A percentile compares a stretch with the other conserved stretches of the same genome.
Conservation (phyloP, 768 basidiomycete species). For the Tricholoma sp. region DNA sequence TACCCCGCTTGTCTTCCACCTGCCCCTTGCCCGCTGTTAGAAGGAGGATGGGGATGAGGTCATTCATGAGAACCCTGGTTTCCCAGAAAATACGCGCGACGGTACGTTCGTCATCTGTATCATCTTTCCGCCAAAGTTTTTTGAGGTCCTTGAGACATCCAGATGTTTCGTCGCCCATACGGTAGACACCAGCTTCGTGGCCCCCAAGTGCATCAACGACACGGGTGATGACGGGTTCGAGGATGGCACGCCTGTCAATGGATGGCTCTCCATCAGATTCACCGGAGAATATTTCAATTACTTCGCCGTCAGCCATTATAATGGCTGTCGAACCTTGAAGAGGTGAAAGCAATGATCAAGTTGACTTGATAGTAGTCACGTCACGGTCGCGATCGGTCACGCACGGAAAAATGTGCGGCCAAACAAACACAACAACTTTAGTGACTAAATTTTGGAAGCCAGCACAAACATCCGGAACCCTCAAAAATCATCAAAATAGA, state of each 20-base stretch:
- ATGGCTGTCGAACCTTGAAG: neutral
- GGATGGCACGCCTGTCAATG: slow-evolving; percentile 44
- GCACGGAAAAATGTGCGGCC: too few relatives aligned
- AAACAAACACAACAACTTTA: too few relatives aligned
- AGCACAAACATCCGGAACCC: too few relatives aligned
- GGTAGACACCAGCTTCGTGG: slow-evolving; percentile 57
- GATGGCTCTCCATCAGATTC: slow-evolving; percentile 22
- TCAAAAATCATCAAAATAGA: too few relatives aligned
- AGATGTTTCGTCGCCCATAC: slow-evolving; percentile 74
- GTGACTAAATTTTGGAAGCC: too few relatives aligned
- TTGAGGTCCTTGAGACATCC: slow-evolving; percentile 93
- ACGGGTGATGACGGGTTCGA: slow-evolving; percentile 63
- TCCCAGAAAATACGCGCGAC: slow-evolving; percentile 92
- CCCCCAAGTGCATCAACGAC: slow-evolving; percentile 83
- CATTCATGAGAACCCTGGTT: slow-evolving; percentile 79
- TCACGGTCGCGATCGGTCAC: slow-evolving; percentile 16
- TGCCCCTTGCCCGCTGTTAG: slow-evolving; percentile 72
- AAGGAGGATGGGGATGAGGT: slow-evolving; percentile 81
- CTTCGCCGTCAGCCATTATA: slow-evolving; percentile 20
- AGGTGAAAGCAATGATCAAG: too few relatives aligned
- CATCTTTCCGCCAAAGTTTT: slow-evolving; percentile 93
- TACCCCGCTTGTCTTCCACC: slow-evolving; percentile 78
- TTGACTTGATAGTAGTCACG: slow-evolving; percentile 1
- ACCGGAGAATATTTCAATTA: slow-evolving; percentile 33
- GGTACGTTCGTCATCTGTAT: slow-evolving; percentile 93